phyloP scores from a whole-genome alignment of 805 yeast genomes.

The Komagataella mondaviorum region DNA sequence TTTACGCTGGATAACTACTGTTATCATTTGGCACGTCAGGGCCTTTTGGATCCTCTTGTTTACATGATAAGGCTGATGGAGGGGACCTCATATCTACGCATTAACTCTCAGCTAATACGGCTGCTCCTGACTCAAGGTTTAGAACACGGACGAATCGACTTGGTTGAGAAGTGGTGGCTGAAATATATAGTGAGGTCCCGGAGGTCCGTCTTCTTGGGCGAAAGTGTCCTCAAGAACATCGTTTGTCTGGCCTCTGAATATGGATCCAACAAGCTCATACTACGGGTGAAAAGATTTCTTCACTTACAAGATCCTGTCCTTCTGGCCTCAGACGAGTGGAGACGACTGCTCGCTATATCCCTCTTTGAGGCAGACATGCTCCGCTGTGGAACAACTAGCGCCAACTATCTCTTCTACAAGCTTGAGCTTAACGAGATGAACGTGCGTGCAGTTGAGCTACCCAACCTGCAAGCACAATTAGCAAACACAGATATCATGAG shows the following conservation, averaged over 20 bases:
- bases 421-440: neutral
- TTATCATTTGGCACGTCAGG: neutral
- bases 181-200: neutral
- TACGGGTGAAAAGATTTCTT: neutral
- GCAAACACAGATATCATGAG: neutral
- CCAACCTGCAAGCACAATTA: neutral
- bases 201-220: neutral
- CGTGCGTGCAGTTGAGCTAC: neutral
- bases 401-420: neutral
- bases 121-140: neutral
- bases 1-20: neutral
- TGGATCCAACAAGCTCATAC: neutral
- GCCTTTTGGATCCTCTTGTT: neutral
- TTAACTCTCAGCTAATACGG: neutral
- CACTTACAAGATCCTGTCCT: neutral
- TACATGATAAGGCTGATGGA: neutral
- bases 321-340: neutral
- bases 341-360: neutral
- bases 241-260: neutral
- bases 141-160: neutral
- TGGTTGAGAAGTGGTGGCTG: neutral
- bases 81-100: neutral
- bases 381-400: neutral
- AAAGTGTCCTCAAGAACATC: neutral
- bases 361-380: neutral